Base-by-base conservation (phyloP, 78 protist genomes). In the Mantamonas sphyraenae region DNA sequence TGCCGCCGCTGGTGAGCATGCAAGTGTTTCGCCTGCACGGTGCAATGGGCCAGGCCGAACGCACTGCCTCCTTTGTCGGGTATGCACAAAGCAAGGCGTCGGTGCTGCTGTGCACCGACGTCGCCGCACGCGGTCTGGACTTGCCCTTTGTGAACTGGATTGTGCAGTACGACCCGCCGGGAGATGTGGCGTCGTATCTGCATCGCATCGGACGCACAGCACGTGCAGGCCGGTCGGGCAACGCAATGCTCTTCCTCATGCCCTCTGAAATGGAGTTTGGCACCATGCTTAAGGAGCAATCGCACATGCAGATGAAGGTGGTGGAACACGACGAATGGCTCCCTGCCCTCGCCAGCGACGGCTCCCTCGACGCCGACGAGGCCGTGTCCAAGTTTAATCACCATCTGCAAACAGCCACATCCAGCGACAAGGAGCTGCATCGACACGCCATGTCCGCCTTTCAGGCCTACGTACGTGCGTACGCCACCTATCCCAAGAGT, bases 151-250 rank as follows among this genome's bases (percentile, higher is more conserved):
- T 88, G 37, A 2, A 45, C 12, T 79, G 64, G 85, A 70, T 84
- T 9, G 51, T 82, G n/a, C 93, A 88, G 72, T 81, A 61, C 72
- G 87, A 73, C 42, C 76, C 74, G 26, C 87, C 93, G 19, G 64
- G 17, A 12, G 84, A 77, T 19, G 37, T 7, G n/a, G 37, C 2
- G 16, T 72, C 40, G 33, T 88, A 88, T 58, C 65, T 85, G 9
- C 93, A 88, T 30, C 90, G 93, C 22, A 65, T 77, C 14, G 93
- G 91, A 3, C 72, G 93, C 7, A 84, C 93, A 19, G 89, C 89
- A 2, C 80, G 93, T 4, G 9, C 57, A 14, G 90, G 87, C 22
- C 50, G 40, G 38, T 16, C 5, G 3, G 93, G 93, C 34, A 10
- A 5, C 20, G 76, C 89, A 22, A 8, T 83, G 35, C 30, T 82